These are phyloP conservation scores for Stagonosporopsis chrysanthemi DNA, from an alignment of 2,329 filamentous ascomycete species.

Conservation along the genomic window DNA sequence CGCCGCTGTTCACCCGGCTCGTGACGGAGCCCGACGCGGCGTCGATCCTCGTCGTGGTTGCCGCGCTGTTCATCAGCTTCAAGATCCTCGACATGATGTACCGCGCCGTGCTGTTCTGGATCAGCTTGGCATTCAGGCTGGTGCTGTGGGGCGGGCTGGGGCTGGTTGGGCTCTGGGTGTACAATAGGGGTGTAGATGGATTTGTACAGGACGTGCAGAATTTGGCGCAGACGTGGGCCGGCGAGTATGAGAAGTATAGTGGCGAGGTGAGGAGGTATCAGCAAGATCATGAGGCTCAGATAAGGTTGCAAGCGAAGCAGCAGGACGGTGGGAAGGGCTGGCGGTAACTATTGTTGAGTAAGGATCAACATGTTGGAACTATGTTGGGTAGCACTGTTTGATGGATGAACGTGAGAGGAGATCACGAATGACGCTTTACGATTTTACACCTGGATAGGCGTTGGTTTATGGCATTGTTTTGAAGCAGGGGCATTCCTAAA, in stretches of 20 bases:
- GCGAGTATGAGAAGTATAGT: slow-evolving; percentile 49
- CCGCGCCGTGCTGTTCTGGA: slow-evolving; percentile 78
- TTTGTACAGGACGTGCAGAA: slow-evolving; percentile 65
- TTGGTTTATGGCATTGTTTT: slow-evolving; percentile 6
- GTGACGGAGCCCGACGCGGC: slow-evolving; percentile 55
- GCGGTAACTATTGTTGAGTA: neutral
- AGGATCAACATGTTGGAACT: neutral
- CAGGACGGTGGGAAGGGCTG: slow-evolving; percentile 19
- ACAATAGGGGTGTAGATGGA: slow-evolving; percentile 68
- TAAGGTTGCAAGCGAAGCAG: slow-evolving; percentile 31
- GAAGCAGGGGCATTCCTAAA: neutral
- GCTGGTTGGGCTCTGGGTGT: slow-evolving; percentile 63
- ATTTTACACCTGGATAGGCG: slow-evolving; percentile 9
- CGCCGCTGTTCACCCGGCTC: slow-evolving; percentile 39
- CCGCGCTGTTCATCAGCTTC: slow-evolving; percentile 69
- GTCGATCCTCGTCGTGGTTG: slow-evolving; percentile 63
- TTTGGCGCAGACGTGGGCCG: slow-evolving; percentile 48
- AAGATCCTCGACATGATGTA: slow-evolving; percentile 73
- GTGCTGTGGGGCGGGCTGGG: slow-evolving; percentile 70
- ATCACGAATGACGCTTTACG: slow-evolving; percentile 13
- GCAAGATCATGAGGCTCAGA: slow-evolving; percentile 36
- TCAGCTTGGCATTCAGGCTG: slow-evolving; percentile 69
- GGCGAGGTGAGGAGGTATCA: slow-evolving; percentile 38
- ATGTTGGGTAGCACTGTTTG: neutral
- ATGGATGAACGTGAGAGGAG: neutral